phyloP scores from a whole-genome alignment of 2,329 filamentous ascomycete species.

The Colletotrichum endophyticum region DNA sequence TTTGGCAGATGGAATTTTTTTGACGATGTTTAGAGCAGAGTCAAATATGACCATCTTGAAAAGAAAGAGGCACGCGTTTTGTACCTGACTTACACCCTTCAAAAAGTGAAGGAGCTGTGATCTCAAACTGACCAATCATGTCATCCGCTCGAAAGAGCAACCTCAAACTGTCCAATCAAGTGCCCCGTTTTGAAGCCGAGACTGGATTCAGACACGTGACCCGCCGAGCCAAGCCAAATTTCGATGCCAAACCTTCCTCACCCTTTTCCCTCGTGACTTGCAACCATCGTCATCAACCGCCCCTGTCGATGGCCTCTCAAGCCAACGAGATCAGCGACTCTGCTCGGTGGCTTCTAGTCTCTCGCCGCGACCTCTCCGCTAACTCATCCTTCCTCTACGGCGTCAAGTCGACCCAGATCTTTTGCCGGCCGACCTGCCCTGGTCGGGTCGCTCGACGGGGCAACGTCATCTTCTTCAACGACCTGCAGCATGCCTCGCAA shows the following conservation, averaged over 20 bases:
- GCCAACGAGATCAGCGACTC: neutral
- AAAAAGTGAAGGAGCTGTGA: neutral
- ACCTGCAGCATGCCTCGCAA: neutral
- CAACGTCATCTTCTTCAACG: neutral
- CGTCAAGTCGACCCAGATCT: neutral
- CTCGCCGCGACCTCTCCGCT: neutral
- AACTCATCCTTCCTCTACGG: neutral
- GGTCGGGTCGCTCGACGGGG: neutral
- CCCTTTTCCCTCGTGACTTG: neutral
- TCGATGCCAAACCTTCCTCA: neutral
- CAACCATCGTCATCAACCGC: neutral
- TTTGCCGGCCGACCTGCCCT: neutral
- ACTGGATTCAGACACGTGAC: neutral
- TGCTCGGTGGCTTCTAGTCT: neutral
- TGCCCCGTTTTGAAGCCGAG: fast-evolving
- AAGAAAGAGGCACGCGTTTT: neutral
- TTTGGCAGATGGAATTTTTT: neutral
- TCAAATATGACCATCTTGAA: neutral
- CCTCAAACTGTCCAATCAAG: neutral
- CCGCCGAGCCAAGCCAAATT: neutral
- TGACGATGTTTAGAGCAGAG: neutral
- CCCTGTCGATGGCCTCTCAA: neutral
- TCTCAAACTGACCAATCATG: neutral
- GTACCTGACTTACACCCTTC: neutral
- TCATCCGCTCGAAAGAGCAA: neutral